phyloP scores from a whole-genome alignment of 2,329 filamentous ascomycete species.

The Dactylellina cionopaga region DNA sequence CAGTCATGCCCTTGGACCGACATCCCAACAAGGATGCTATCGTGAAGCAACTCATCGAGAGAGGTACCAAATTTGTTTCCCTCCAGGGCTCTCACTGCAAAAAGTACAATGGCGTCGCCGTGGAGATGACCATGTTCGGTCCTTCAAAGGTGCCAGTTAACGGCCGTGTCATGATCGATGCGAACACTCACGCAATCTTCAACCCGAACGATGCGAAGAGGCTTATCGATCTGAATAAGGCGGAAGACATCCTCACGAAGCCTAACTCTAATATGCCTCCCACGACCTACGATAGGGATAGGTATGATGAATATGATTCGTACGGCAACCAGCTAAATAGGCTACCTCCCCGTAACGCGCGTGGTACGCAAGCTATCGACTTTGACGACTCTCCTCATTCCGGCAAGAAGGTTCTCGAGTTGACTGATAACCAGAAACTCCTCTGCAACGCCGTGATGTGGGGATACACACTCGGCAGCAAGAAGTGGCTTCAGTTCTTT shows the following conservation, averaged over 20 bases:
- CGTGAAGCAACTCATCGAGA: constrained; percentile 74
- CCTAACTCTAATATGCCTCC: background rate
- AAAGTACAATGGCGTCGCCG: constrained; percentile 80
- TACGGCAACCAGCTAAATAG: background rate
- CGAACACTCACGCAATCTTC: constrained; percentile 81
- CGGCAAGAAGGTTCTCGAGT: constrained; percentile 1
- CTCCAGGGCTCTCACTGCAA: constrained; percentile 86
- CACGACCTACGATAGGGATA: background rate
- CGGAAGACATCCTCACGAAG: background rate
- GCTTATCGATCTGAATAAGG: constrained; percentile 6
- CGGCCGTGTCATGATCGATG: constrained; percentile 87
- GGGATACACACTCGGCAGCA: constrained; percentile 36
- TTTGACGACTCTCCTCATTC: constrained; percentile 10
- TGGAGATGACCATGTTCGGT: constrained; percentile 67
- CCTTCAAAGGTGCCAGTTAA: constrained; percentile 84
- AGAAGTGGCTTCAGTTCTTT: constrained; percentile 49
- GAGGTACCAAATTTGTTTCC: constrained; percentile 83
- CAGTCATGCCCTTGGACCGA: constrained; percentile 77
- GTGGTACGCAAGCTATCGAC: background rate
- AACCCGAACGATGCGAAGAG: constrained; percentile 72
- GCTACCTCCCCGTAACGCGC: background rate
- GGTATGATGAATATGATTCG: background rate
- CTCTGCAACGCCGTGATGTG: constrained; percentile 24
- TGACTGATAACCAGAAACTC: constrained; percentile 37
- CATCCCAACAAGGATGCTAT: constrained; percentile 77